phyloP scores from a whole-genome alignment of 2,329 filamentous ascomycete genomes.

The Ceratocystis variospora region DNA sequence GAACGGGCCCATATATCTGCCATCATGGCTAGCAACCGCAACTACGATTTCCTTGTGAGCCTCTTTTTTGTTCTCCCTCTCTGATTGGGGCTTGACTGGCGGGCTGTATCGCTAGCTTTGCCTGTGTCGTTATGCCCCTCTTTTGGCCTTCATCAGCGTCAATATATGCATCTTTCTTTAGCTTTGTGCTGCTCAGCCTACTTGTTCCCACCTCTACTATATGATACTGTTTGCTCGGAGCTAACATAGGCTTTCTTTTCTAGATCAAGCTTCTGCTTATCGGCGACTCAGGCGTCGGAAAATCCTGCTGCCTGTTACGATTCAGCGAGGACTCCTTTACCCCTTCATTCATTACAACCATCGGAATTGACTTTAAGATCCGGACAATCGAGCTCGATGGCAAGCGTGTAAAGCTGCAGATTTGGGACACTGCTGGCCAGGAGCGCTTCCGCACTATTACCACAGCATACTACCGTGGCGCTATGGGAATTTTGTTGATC shows the following conservation, averaged over 20 bases:
- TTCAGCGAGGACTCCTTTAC: slow-evolving; percentile 98
- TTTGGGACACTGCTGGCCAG: slow-evolving; percentile 98
- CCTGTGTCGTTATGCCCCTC: not conserved
- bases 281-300: slow-evolving; percentile 90
- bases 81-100: slow-evolving; percentile 14
- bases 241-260: slow-evolving; percentile 8
- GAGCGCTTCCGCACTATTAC: slow-evolving; percentile 98
- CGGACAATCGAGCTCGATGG: slow-evolving; percentile 97
- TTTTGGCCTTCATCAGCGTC: not conserved
- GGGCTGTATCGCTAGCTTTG: not conserved
- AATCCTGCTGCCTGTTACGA: slow-evolving; percentile 90
- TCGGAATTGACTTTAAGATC: slow-evolving; percentile 99
- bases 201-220: not conserved
- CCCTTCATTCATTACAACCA: slow-evolving; percentile 95
- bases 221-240: not conserved
- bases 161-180: not conserved
- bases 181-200: not conserved
- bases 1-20: not conserved
- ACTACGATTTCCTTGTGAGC: slow-evolving; percentile 93
- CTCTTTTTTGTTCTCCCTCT: not conserved
- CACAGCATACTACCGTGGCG: slow-evolving; percentile 94
- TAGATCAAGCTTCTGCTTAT: slow-evolving; percentile 96
- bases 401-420: slow-evolving; percentile 97
- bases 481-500: slow-evolving; percentile 94
- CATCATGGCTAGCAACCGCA: slow-evolving; percentile 86